Percentiles rank a stretch among this genome's conserved stretches.
Conservation (phyloP, 257 asterid genomes). For the Jasminum sambac region DNA sequence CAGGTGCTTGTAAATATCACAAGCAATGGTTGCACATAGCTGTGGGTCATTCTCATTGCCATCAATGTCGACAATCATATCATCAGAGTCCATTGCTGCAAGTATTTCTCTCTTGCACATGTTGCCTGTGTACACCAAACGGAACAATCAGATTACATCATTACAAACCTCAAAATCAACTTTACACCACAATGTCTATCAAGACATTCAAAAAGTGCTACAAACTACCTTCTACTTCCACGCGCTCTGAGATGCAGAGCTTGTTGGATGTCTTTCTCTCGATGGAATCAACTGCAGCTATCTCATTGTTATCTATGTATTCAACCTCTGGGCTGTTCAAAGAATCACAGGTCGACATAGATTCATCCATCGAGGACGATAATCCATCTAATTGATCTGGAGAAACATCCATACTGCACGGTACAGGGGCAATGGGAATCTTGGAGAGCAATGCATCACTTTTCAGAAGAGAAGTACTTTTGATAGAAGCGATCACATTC, state of each 20-base stretch:
- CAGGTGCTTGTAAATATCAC: conserved; percentile 86
- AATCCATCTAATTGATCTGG: conserved; percentile 55
- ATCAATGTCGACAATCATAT: conserved; percentile 58
- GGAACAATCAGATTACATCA: neutral
- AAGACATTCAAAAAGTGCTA: conserved; percentile 20
- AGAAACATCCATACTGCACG: conserved; percentile 42
- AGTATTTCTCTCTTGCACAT: conserved; percentile 66
- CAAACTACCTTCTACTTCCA: conserved; percentile 51
- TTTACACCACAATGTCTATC: neutral
- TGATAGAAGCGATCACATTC: conserved; percentile 32
- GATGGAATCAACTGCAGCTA: conserved; percentile 58
- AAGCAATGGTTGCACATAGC: conserved; percentile 83
- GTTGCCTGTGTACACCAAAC: conserved; percentile 39
- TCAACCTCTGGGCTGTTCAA: conserved; percentile 87
- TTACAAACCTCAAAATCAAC: neutral
- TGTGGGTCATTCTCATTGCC: conserved; percentile 74
- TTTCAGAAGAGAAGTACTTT: conserved; percentile 36
- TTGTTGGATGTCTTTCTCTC: conserved; percentile 56
- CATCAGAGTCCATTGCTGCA: conserved; percentile 40
- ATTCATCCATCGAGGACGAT: conserved; percentile 80
- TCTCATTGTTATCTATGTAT: conserved; percentile 63
- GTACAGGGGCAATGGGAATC: conserved; percentile 25
- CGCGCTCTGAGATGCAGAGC: conserved; percentile 64
- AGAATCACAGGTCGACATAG: conserved; percentile 84
- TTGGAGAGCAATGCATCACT: conserved; percentile 35